Percentiles rank a stretch among this genome's conserved stretches.
Conservation (phyloP, 371 early-diverging fungal species). For the Nosema bombycis region DNA sequence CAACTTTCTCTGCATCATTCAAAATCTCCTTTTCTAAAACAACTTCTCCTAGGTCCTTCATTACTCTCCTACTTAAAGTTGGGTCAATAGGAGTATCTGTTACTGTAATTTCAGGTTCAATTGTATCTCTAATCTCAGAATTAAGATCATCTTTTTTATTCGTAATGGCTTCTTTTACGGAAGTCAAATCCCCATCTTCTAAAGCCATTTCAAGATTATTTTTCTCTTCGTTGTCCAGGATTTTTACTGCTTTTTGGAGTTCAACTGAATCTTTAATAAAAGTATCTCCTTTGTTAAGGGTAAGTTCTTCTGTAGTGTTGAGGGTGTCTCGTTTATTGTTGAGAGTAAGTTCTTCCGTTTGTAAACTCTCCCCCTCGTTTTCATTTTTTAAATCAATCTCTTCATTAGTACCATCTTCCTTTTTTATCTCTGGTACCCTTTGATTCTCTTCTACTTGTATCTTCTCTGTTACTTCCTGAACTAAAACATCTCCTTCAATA, state of each 20-base stretch:
- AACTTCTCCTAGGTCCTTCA: constrained; percentile 29
- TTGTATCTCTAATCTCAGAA: constrained; percentile 32
- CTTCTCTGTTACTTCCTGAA: constrained; percentile 11
- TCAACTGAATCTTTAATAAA: constrained; percentile 1
- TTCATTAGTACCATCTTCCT: not conserved
- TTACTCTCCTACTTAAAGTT: constrained; percentile 7
- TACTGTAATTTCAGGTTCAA: constrained; percentile 8
- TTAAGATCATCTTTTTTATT: constrained; percentile 25
- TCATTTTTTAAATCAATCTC: not conserved
- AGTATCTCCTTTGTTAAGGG: no score
- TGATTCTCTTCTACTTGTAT: not conserved
- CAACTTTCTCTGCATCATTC: constrained; percentile 21
- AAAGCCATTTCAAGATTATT: constrained; percentile 5
- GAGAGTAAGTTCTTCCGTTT: not conserved
- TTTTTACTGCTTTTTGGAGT: constrained; percentile 18
- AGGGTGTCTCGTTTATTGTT: no score
- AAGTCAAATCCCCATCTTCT: constrained; percentile 9
- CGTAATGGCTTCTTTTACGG: constrained; percentile 28
- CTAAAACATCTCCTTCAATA: constrained; percentile 1
- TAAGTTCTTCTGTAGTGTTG: no score
- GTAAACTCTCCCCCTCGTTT: not conserved
- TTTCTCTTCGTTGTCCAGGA: not conserved
- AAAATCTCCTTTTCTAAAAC: constrained; percentile 43
- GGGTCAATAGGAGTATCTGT: constrained; percentile 32
- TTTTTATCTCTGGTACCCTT: not conserved